phyloP scores from a whole-genome alignment of 2,329 filamentous ascomycete genomes.

The Neofusicoccum parvum region DNA sequence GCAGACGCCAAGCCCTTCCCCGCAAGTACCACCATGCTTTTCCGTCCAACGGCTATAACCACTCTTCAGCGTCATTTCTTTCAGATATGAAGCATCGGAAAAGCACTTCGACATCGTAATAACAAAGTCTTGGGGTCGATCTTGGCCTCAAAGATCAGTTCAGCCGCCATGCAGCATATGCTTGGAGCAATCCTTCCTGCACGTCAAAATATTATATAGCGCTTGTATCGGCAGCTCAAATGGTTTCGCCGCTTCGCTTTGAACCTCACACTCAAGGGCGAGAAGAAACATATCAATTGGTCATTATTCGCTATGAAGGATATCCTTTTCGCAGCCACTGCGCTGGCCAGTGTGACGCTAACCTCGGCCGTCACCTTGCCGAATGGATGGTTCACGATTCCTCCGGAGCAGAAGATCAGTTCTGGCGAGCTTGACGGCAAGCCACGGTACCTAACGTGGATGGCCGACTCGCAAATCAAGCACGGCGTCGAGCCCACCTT shows the following conservation, averaged over 20 bases:
- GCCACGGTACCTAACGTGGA: slow-evolving; percentile 38
- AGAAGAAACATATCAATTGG: neutral
- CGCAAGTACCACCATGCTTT: slow-evolving; percentile 1
- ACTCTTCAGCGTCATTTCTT: neutral
- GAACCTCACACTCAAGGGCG: neutral
- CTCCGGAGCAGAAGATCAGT: slow-evolving; percentile 23
- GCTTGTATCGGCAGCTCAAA: neutral
- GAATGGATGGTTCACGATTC: slow-evolving; percentile 26
- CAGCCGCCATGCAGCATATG: neutral
- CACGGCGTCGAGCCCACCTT: slow-evolving; percentile 43
- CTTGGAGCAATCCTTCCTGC: neutral
- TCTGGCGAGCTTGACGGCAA: slow-evolving; percentile 20
- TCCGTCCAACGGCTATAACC: neutral
- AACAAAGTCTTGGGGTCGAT: neutral
- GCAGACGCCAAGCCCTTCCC: slow-evolving; percentile 11
- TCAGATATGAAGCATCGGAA: neutral
- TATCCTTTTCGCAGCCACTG: slow-evolving; percentile 15
- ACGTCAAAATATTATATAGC: neutral
- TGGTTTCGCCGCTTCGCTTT: neutral
- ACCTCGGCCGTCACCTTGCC: slow-evolving; percentile 24
- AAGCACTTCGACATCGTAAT: neutral
- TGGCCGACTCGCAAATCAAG: slow-evolving; percentile 53
- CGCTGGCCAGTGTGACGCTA: slow-evolving; percentile 22
- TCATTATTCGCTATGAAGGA: slow-evolving; percentile 21
- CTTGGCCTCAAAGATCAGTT: neutral